Evolutionary conservation across 352 stramenopile species (phyloP), one percentile per base, ranked within the genome.

Genomic region (Lagenidium giganteum): DNA sequence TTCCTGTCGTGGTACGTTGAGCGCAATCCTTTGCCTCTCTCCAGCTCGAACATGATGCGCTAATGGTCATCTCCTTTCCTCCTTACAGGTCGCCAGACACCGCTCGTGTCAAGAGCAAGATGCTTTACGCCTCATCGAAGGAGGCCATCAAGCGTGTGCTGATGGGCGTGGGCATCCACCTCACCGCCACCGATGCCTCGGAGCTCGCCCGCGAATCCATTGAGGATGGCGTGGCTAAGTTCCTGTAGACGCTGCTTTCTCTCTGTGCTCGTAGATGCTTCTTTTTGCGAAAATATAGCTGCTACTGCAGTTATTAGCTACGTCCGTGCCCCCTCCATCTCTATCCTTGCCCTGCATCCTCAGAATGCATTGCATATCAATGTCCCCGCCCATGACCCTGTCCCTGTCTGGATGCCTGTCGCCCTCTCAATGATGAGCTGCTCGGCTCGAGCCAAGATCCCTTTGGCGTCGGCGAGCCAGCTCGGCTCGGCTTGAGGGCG

Each of bases 61-160:
- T n/a, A n/a, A n/a, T n/a, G n/a, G n/a, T n/a, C n/a, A n/a, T n/a
- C n/a, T n/a, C n/a, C n/a, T 46, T 25, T 8, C 17, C 9, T 39
- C 1, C 28, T 13, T 23, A 29, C 29, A 87, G 76, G 76, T 97
- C 92, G 47, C 94, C 94, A 17, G 94, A 98, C 65, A 96, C 81
- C 41, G 83, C 88, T 3, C 71, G 65, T 13, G 82, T 98, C 42
- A 95, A 96, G 72, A 77, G 73, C 42, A 98, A 98, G 76, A 98
- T 98, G 94, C 52, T 98, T 27, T 98, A 98, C 77, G 81, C 83
- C 43, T 88, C 86, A 16, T 97, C 86, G 21, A 98, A 98, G 74
- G 92, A 98, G 64, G 73, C 87, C 34, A 83, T 98, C 61, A 98
- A 97, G 75, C 76, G 72, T 56, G 87, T 93, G 36, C 69, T 98